Evolutionary conservation across 805 yeast genomes (phyloP), one percentile per base, ranked within the genome.

Genomic region (Candida nanaspora): DNA sequence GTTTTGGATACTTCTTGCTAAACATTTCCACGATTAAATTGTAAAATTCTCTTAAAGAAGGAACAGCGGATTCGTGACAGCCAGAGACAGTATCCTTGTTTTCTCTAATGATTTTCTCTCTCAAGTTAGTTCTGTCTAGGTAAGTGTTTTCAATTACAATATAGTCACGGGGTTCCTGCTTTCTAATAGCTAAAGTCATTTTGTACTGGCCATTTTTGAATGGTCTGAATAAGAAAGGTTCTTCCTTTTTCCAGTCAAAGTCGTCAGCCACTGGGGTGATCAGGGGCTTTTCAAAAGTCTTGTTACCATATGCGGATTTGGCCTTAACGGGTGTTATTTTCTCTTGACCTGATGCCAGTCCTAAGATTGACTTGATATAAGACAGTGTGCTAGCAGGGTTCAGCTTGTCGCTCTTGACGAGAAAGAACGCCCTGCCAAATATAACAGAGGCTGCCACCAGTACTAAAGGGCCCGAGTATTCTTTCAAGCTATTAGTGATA

Each of bases 81-180:
- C 65, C 63, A 9, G 65, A 48, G 0, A 68, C 56, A 30, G 62
- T 60, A 16, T 64, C 59, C 0, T 57, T 54, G 26, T 64, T 49
- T 8, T 59, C 54, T 22, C 53, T 47, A 39, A 62, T 48, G 40
- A 63, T 56, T 43, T 57, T 56, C 41, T 57, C 50, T 40, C 76
- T 63, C 27, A 70, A 48, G 15, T 61, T 61, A 6, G 76, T 70
- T 34, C 66, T 59, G 4, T 65, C 57, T 39, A 66, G 49, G 51
- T 82, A 83, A 0, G 82, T 74, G 34, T 78, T 61, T 43, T 85
- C 93, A 3, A 85, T 56, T 26, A 76, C 60, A 20, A 85, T 62
- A 74, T 81, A 74, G 31, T 81, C 80, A 33, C 70, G 67, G 2
- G 78, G 56, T 28, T 65, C 58, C 33, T 69, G 51, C 52, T 69